A percentile compares a stretch with the other conserved stretches of the same genome.
phyloP scores from a whole-genome alignment of 2,329 filamentous ascomycete genomes.

The Phyllosticta capitalensis region DNA sequence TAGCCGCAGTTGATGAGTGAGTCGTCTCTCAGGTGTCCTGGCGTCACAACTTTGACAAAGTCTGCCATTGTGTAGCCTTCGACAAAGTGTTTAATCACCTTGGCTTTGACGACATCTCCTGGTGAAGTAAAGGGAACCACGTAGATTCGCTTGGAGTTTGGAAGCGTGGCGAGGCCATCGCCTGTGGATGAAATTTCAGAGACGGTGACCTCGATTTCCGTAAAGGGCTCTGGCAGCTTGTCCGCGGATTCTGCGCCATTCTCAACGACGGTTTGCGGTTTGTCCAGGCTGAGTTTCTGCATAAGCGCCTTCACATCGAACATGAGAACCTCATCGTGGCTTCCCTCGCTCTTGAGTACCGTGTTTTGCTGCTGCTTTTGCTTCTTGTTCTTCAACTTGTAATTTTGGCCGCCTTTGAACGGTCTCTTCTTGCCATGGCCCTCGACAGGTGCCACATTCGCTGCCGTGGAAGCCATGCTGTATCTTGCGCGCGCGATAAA shows the following conservation, averaged over 20 bases:
- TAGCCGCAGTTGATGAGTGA: constrained; percentile 71
- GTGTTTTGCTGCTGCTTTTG: constrained; percentile 25
- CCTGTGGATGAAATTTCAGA: constrained; percentile 79
- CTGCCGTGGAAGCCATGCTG: constrained; percentile 26
- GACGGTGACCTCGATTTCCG: constrained; percentile 64
- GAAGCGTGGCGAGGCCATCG: constrained; percentile 72
- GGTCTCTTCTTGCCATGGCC: constrained; percentile 24
- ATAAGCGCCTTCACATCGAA: constrained; percentile 36
- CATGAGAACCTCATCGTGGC: constrained; percentile 40
- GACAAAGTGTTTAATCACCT: constrained; percentile 63
- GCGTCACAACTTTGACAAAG: constrained; percentile 65
- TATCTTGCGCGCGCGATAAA: constrained; percentile 7
- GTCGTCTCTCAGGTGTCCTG: constrained; percentile 69
- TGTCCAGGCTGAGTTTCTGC: constrained; percentile 21
- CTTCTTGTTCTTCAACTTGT: constrained; percentile 35
- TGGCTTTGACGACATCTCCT: constrained; percentile 70
- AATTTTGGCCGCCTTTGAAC: constrained; percentile 29
- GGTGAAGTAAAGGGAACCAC: constrained; percentile 83
- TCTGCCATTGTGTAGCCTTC: constrained; percentile 69
- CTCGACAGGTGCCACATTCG: constrained; percentile 22
- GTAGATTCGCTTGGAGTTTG: constrained; percentile 61
- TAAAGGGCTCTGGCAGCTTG: constrained; percentile 9
- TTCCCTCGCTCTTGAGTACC: constrained; percentile 33
- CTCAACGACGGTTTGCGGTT: constrained; percentile 11
- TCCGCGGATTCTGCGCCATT: constrained; percentile 1